These are phyloP conservation scores for Hemisphaericaspora subhashii DNA, from an alignment of 1,139 yeast genomes.

Conservation along the genomic window DNA sequence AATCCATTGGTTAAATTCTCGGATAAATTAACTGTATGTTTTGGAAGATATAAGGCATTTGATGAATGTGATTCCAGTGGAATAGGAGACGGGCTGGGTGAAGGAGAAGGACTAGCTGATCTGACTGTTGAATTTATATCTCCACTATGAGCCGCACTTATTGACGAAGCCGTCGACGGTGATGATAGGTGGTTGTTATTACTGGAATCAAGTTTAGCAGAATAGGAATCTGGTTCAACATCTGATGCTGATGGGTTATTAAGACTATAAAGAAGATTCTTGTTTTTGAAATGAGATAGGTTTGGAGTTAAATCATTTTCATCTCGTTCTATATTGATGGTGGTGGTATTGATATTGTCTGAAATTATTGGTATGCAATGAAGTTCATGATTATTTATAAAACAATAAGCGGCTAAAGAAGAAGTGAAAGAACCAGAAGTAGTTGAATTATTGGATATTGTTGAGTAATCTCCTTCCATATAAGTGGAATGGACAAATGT, in stretches of 20 bases:
- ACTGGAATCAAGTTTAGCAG: constrained; percentile 1
- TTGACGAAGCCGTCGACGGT: constrained; percentile 7
- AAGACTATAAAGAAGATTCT: constrained; percentile 40
- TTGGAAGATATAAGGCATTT: constrained; percentile 43
- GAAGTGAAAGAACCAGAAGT: not conserved
- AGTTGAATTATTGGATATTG: constrained; percentile 1
- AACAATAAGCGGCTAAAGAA: constrained; percentile 37
- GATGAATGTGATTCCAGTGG: constrained; percentile 24
- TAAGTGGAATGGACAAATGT: too few species aligned
- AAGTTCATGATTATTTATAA: constrained; percentile 37
- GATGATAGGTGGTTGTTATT: constrained; percentile 1
- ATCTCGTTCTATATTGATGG: constrained; percentile 14
- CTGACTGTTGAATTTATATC: constrained; percentile 17
- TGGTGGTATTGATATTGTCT: constrained; percentile 4
- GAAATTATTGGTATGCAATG: constrained; percentile 37
- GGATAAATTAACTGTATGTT: constrained; percentile 33
- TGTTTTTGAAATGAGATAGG: constrained; percentile 33
- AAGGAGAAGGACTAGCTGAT: not conserved
- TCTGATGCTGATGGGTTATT: constrained; percentile 48
- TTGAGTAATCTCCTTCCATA: not conserved
- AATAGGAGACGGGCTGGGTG: constrained; percentile 8
- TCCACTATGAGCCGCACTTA: not conserved
- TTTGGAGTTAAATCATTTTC: constrained; percentile 18
- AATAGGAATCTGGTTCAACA: constrained; percentile 29
- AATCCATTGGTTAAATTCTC: constrained; percentile 32